Base-by-base conservation (phyloP, 1,284 basidiomycete genomes). In the Fistulinella cinereoalba region DNA sequence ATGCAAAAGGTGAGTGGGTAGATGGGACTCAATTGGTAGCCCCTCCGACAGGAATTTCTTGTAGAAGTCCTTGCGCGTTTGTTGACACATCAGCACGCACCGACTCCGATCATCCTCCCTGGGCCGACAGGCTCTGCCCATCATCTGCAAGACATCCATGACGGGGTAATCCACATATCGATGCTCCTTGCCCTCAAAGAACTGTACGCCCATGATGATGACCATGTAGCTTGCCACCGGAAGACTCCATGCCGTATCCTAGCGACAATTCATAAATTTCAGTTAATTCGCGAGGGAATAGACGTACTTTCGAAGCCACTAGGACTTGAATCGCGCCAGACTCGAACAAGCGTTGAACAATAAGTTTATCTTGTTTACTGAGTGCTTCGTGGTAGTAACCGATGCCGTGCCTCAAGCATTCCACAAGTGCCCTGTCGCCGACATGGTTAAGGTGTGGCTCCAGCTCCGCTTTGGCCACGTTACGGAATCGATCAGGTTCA, bases 41-140 rank as follows among this genome's bases (percentile, higher is more conserved):
- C 95, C 96, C 68, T 99, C 96, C 15, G 88, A 88, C 51, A 99
- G 70, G 80, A 99, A 98, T 70, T 99, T 99, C 71, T 96, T 97
- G 78, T 97, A 98, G 67, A 96, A 98, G 65, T 97, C 93, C 67
- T 97, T 95, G 41, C 95, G 80, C 3, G 92, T 97, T 64, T 96
- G 90, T 62, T 99, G 96, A 62, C 92, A 94, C 89, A 99, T 96
- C 41, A 99, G 73, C 8, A 99, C 86, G 61, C 94, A 97, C 16
- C 92, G 87, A 56, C 89, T 93, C 46, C 84, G 85, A 11, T 87
- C 82, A 57, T 97, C 95, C 51, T 92, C 83, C 39, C 72, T 71
- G 15, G 96, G 93, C 23, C 93, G 82, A 64, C 94, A 97, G 2
- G 96, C 95, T 18, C 88, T 81, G 34, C 97, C 97, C 82, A 99